Evolutionary conservation across 2,329 filamentous ascomycete species (phyloP).

Genomic region (Colletotrichum ledebouriae): DNA sequence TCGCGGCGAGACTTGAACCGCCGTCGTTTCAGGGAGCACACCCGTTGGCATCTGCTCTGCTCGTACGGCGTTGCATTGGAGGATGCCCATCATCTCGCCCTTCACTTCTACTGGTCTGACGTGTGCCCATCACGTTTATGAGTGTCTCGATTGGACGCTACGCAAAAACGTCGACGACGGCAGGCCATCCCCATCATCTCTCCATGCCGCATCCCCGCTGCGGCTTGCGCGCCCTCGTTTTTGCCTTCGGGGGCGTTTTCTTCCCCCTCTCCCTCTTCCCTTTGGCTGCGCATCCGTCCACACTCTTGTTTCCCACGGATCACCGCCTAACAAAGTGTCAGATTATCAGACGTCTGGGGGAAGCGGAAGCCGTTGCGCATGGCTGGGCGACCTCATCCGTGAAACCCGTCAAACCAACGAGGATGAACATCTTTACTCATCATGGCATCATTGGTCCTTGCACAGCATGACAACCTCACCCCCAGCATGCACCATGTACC

Average conservation of each 20-base stretch:
- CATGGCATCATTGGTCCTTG: conserved; percentile 35
- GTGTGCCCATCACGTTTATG: conserved; percentile 30
- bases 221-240: conserved; percentile 22
- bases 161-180: background rate
- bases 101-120: conserved; percentile 16
- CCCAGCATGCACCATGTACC: conserved; percentile 34
- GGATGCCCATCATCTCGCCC: conserved; percentile 1
- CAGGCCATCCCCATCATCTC: background rate
- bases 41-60: conserved; percentile 1
- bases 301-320: conserved; percentile 10
- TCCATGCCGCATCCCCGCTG: conserved; percentile 7
- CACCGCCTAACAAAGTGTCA: conserved; percentile 27
- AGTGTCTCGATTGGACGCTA: conserved; percentile 9
- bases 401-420: conserved; percentile 14
- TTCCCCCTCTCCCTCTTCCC: background rate
- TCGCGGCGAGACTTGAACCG: conserved; percentile 24
- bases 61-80: conserved; percentile 28
- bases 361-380: conserved; percentile 33
- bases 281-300: background rate
- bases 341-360: conserved; percentile 43
- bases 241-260: background rate
- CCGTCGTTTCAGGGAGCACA: conserved; percentile 24
- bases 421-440: conserved; percentile 20
- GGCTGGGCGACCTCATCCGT: conserved; percentile 14
- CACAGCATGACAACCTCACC: background rate